Conservation (phyloP, 73 alveolate genomes). For the Symbiodinium natans region DNA sequence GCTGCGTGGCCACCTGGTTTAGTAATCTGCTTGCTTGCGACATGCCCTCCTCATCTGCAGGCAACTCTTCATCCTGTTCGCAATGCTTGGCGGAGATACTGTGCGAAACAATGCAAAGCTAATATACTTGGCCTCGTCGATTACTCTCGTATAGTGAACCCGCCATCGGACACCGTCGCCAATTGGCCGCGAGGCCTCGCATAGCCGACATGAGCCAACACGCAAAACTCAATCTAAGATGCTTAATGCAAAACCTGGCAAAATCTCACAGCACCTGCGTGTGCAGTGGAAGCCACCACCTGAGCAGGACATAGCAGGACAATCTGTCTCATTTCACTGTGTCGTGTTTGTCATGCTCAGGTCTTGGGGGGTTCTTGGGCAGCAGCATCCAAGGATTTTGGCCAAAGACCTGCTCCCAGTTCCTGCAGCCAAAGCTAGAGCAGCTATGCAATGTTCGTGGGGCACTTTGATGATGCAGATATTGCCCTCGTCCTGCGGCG, state of each 20-base stretch:
- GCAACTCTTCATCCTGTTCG: constrained; percentile 65
- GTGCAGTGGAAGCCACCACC: constrained; percentile 93
- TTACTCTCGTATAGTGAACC: constrained; percentile 81
- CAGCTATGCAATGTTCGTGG: too few relatives aligned
- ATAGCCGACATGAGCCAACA: too few relatives aligned
- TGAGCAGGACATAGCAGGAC: neutral
- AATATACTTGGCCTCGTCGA: constrained; percentile 50
- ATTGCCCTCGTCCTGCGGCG: constrained; percentile 45
- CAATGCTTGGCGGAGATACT: neutral
- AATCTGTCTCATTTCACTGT: neutral
- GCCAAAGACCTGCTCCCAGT: constrained; percentile 93
- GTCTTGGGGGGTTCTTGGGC: neutral
- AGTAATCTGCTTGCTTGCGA: constrained; percentile 91
- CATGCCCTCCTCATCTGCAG: constrained; percentile 93
- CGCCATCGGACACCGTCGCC: constrained; percentile 94
- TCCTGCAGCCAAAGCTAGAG: neutral
- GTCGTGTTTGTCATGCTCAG: neutral
- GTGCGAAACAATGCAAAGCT: neutral
- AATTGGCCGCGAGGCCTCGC: constrained; percentile 77
- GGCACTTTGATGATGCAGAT: neutral
- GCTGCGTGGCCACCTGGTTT: constrained; percentile 28
- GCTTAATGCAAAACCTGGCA: too few relatives aligned
- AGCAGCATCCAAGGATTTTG: constrained; percentile 75
- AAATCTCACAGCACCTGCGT: constrained; percentile 30
- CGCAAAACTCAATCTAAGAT: too few relatives aligned